These are phyloP conservation scores for Flaveria trinervia DNA, from an alignment of 129 eudicot genomes.

Conservation along the genomic window DNA sequence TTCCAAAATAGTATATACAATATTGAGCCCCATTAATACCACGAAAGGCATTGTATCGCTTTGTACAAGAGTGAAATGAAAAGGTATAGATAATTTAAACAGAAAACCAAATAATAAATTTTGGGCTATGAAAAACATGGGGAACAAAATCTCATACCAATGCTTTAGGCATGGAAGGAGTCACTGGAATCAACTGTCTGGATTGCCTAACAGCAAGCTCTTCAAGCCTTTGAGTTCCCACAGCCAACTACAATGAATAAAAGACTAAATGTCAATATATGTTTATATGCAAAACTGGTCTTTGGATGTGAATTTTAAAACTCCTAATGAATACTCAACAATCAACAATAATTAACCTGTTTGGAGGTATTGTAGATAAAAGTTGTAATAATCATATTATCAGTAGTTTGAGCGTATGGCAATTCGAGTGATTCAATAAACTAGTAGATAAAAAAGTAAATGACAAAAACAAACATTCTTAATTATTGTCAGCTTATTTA, in stretches of 20 bases:
- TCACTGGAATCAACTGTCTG: slow-evolving; percentile 85
- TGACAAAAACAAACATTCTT: not conserved
- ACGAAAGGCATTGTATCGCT: not conserved
- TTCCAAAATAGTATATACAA: not conserved
- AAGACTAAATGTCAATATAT: slow-evolving; percentile 20
- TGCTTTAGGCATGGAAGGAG: slow-evolving; percentile 71
- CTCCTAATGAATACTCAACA: not conserved
- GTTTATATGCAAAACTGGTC: not conserved
- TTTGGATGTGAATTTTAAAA: slow-evolving; percentile 6
- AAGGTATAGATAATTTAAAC: not conserved
- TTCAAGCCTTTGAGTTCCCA: slow-evolving; percentile 76
- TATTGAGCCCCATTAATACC: not conserved
- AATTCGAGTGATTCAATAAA: not conserved
- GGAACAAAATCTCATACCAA: slow-evolving; percentile 48
- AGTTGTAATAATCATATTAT: not conserved
- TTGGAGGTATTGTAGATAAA: not conserved
- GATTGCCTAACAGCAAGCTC: slow-evolving; percentile 85
- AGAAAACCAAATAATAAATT: slow-evolving; percentile 12
- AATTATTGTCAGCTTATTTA: not conserved
- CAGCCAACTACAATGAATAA: slow-evolving; percentile 46
- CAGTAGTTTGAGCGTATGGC: not conserved
- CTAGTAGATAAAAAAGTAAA: not conserved
- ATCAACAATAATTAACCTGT: not conserved
- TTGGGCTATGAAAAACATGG: slow-evolving; percentile 2
- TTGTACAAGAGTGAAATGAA: not conserved